Evolutionary conservation across 768 basidiomycete species (phyloP), one percentile per base, ranked within the genome.

Genomic region (Leucogyrophana mollusca): DNA sequence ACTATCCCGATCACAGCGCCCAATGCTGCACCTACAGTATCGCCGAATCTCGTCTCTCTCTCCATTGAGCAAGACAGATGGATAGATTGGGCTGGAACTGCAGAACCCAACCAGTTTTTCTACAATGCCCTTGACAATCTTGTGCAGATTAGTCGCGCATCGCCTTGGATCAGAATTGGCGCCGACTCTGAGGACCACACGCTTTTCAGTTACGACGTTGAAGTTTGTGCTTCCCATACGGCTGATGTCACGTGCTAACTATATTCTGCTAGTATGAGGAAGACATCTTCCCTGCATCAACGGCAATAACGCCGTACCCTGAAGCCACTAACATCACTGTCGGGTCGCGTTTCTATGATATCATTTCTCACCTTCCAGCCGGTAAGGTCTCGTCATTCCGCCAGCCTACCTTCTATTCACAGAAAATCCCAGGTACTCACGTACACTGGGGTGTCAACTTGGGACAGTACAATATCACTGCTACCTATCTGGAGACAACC

Each of bases 1-100:
- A 51, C 71, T 1, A 56, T 84, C 17, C 69, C 77, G 8, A 50
- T 73, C 32, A 45, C 53, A 9, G 55, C 70, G 16, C 74, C 76
- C 1, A 45, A 55, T 4, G 51, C 39, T 34, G 69, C 78, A 3
- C 57, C 66, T 8, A 46, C 47, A 1, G 61, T 84, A 2, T 62
- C 68, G 7, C 70, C 72, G 6, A 76, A 76, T 9, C 63, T 84
- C 10, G 53, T 86, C 21, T 83, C 81, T 0, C 76, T 86, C 52
- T 87, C 84, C 23, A 76, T 87, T 43, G 86, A 86, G 55, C 78
- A 83, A 60, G 85, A 87, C 52, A 69, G 80, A 24, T 87, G 83
- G 83, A 67, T 71, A 9, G 84, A 85, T 50, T 88, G 85, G 85
- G 65, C 66, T 9, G 85, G 86, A 11, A 71, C 69, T 9, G 47